A percentile compares a stretch with the other conserved stretches of the same genome.
Conservation (phyloP, 805 yeast genomes). For the Cyberlindnera xylosilytica region DNA sequence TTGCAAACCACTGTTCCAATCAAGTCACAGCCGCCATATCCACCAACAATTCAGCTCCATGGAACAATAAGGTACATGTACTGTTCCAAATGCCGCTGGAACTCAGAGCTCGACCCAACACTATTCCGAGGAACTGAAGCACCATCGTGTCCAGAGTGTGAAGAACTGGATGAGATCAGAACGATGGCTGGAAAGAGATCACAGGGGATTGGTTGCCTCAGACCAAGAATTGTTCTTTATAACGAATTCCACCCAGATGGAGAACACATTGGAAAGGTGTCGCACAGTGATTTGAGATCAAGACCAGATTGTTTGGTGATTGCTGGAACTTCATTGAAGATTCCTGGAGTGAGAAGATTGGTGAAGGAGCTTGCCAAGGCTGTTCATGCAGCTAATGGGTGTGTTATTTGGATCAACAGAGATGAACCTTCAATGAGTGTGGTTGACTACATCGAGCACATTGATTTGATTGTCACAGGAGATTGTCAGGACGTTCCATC, state of each 20-base stretch:
- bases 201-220: slow-evolving; percentile 57
- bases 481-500: slow-evolving; percentile 59
- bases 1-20: slow-evolving; percentile 51
- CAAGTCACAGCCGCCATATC: slow-evolving; percentile 40
- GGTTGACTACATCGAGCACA: slow-evolving; percentile 45
- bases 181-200: slow-evolving; percentile 59
- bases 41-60: slow-evolving; percentile 74
- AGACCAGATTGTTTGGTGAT: slow-evolving; percentile 77
- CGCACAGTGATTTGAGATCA: slow-evolving; percentile 59
- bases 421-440: slow-evolving; percentile 52
- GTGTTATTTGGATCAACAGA: slow-evolving; percentile 58
- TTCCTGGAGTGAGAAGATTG: slow-evolving; percentile 66
- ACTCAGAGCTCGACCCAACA: slow-evolving; percentile 48
- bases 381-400: slow-evolving; percentile 55
- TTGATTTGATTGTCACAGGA: slow-evolving; percentile 60
- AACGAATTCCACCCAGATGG: slow-evolving; percentile 85
- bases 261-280: slow-evolving; percentile 75
- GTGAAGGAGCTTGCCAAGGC: slow-evolving; percentile 58
- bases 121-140: slow-evolving; percentile 42
- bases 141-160: slow-evolving; percentile 66
- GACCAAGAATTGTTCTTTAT: slow-evolving; percentile 69
- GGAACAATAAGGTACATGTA: slow-evolving; percentile 73
- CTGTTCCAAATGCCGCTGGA: slow-evolving; percentile 72
- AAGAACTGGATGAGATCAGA: slow-evolving; percentile 54
- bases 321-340: slow-evolving; percentile 82